Conservation (phyloP, 371 early-diverging fungal species). For the Mortierella sp. region DNA sequence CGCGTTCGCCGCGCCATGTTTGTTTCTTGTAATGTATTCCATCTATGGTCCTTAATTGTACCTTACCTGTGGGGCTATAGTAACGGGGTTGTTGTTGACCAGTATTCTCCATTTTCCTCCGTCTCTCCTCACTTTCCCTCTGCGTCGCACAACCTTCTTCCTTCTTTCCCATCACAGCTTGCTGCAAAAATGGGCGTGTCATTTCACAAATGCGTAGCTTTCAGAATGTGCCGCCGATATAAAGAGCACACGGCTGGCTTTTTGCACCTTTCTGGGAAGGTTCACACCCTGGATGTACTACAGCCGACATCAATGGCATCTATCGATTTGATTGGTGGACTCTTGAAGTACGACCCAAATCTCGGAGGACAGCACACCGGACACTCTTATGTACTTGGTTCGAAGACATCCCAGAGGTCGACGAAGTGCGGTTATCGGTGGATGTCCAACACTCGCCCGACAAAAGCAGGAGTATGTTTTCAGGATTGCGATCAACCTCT, state of each 20-base stretch:
- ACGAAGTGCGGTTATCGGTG: constrained; percentile 29
- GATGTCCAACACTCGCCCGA: constrained; percentile 44
- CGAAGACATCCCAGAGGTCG: constrained; percentile 52
- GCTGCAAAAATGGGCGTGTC: constrained; percentile 37
- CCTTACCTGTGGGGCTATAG: too few relatives aligned
- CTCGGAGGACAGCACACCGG: constrained; percentile 83
- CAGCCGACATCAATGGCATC: constrained; percentile 74
- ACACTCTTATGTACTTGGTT: constrained; percentile 82
- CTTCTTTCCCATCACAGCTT: constrained; percentile 1
- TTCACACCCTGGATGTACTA: constrained; percentile 66
- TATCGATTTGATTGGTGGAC: constrained; percentile 83
- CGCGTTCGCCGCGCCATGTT: too few relatives aligned
- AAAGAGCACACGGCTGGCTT: background rate
- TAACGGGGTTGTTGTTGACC: too few relatives aligned
- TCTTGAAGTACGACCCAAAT: constrained; percentile 87
- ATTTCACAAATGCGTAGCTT: constrained; percentile 27
- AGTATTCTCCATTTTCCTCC: too few relatives aligned
- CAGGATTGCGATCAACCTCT: constrained; percentile 23
- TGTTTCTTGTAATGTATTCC: too few relatives aligned
- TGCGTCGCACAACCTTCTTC: too few relatives aligned
- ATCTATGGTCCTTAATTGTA: too few relatives aligned
- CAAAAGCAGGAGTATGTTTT: constrained; percentile 51
- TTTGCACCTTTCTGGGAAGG: constrained; percentile 40
- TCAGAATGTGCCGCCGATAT: background rate
- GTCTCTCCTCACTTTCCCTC: too few relatives aligned